Conservation (phyloP, 139 green algal species). For the Monoraphidium neglectum region DNA sequence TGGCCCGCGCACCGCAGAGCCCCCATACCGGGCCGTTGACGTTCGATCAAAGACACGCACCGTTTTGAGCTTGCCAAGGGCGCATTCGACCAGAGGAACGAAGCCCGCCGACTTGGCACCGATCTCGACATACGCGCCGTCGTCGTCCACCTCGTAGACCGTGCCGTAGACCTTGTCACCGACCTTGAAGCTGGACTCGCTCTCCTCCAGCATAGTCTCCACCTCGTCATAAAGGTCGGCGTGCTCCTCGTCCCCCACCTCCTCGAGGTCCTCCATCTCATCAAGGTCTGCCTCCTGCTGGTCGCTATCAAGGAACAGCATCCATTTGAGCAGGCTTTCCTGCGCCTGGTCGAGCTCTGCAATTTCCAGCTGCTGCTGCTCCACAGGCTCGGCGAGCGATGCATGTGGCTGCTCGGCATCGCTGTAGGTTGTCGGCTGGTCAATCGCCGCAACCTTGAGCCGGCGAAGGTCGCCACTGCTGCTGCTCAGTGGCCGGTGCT, state of each 20-base stretch:
- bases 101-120: constrained; percentile 91
- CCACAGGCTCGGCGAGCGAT: neutral
- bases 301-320: constrained; percentile 38
- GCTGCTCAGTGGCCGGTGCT: too few species aligned
- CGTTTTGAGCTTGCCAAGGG: constrained; percentile 63
- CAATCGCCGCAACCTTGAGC: too few species aligned
- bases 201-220: constrained; percentile 56
- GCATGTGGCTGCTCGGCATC: too few species aligned
- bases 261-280: constrained; percentile 59
- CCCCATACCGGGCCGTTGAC: too few species aligned
- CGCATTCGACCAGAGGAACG: constrained; percentile 77
- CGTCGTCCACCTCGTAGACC: constrained; percentile 81
- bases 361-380: constrained; percentile 37
- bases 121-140: constrained; percentile 93
- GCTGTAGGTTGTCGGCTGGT: too few species aligned
- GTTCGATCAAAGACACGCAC: constrained; percentile 12
- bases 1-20: too few species aligned
- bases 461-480: too few species aligned
- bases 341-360: constrained; percentile 53
- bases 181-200: constrained; percentile 51
- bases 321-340: constrained; percentile 59
- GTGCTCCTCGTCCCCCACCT: constrained; percentile 48
- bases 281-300: constrained; percentile 55
- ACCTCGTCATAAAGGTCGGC: constrained; percentile 54
- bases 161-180: constrained; percentile 74